A percentile compares a stretch with the other conserved stretches of the same genome.
phyloP scores from a whole-genome alignment of 805 yeast genomes.

The Scheffersomyces amazonensis region DNA sequence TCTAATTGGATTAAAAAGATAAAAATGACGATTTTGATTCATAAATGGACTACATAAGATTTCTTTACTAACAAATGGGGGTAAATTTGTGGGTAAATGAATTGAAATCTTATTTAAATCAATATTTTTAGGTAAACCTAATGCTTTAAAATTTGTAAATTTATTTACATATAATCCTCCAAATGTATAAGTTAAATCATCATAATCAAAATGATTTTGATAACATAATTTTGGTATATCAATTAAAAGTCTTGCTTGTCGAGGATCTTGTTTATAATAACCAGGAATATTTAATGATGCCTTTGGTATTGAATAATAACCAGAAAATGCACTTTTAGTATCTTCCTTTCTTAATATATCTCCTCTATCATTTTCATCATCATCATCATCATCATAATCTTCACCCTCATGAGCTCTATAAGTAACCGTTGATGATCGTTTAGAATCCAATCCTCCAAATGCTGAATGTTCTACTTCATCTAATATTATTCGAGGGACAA shows the following conservation, averaged over 20 bases:
- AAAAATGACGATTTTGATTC: conserved; percentile 34
- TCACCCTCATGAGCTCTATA: not conserved
- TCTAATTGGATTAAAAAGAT: conserved; percentile 27
- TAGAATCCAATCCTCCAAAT: conserved; percentile 5
- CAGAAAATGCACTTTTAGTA: conserved; percentile 20
- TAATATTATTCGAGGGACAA: conserved; percentile 20
- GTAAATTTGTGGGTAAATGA: conserved; percentile 34
- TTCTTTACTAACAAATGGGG: conserved; percentile 36
- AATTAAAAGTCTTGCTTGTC: conserved; percentile 3
- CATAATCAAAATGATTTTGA: conserved; percentile 30
- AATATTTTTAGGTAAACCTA: conserved; percentile 32
- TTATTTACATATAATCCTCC: conserved; percentile 30
- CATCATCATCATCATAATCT: conserved; percentile 1
- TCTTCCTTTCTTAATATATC: conserved; percentile 6
- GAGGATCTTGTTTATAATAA: conserved; percentile 5
- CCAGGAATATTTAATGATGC: conserved; percentile 18
- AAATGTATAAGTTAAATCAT: conserved; percentile 30
- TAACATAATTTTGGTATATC: conserved; percentile 25
- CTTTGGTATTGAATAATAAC: conserved; percentile 24
- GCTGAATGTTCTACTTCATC: conserved; percentile 16
- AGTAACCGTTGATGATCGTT: not conserved
- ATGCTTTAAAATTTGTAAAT: conserved; percentile 13
- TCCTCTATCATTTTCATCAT: conserved; percentile 1
- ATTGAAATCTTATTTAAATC: conserved; percentile 31
- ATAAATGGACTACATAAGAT: conserved; percentile 38